Base-by-base conservation (phyloP, 495 filamentous ascomycete genomes). In the Amphirosellinia nigrospora region DNA sequence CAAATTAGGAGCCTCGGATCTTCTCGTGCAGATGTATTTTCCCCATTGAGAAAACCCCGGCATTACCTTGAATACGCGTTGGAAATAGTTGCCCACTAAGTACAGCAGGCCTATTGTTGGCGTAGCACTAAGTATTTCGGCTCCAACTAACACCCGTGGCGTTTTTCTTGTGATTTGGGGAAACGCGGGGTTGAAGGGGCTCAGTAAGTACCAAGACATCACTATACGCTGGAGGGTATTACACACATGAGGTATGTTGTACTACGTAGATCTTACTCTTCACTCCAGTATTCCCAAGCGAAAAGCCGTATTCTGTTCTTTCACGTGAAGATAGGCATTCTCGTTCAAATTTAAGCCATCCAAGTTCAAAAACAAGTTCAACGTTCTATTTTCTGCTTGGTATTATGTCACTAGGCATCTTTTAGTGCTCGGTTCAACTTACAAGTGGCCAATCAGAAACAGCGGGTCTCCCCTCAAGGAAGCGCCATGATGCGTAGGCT, bases 181-280 rank as follows among this genome's bases (percentile, higher is more conserved):
- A 32, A 39, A 64, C 26, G 61, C 61, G 61, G 61, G 61, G 61
- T 62, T 64, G 61, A 64, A 26, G 61, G 41, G 61, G n/a, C n/a
- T n/a, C n/a, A n/a, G n/a, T n/a, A n/a, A n/a, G 30, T 21, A 36
- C 55, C 15, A 26, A 21, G 30, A 7, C 9, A 21, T 58, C 16
- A 32, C 9, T 36, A n/a, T n/a, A 34, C 32, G 30, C 30, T 34
- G 48, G 43, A 46, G 16, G 21, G 43, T 19, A 5, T n/a, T 45
- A 45, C 43, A 26, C 13, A 52, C 23, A 28, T 11, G 3, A 15
- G n/a, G n/a, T n/a, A n/a, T n/a, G n/a, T n/a, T n/a, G n/a, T n/a
- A n/a, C n/a, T n/a, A n/a, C n/a, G 21, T 26, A 52, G 34, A 36
- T 36, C 34, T 52, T 52, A 5, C 48, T 52, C 16, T 45, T 28